These are phyloP conservation scores for Hypholoma sublateritium DNA, from an alignment of 768 basidiomycete species.

Conservation along the genomic window DNA sequence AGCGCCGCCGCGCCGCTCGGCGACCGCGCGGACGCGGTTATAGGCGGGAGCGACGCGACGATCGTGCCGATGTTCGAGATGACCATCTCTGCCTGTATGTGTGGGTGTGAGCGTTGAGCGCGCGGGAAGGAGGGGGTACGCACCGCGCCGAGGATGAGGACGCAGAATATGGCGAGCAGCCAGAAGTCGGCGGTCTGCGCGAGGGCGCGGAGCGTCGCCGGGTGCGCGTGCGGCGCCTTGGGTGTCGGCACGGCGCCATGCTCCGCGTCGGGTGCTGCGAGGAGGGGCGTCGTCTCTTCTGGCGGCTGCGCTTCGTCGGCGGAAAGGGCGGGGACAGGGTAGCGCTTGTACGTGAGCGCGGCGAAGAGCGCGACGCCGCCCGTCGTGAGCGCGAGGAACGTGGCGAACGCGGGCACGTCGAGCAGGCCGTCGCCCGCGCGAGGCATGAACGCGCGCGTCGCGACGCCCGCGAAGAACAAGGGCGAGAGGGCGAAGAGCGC, in stretches of 20 bases:
- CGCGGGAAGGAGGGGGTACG: slow-evolving; percentile 26
- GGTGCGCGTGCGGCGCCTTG: neutral
- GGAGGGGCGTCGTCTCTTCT: slow-evolving; percentile 19
- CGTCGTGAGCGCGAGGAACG: slow-evolving; percentile 55
- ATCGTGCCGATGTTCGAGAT: slow-evolving; percentile 83
- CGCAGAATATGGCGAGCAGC: slow-evolving; percentile 51
- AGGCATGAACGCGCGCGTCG: slow-evolving; percentile 59
- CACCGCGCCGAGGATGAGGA: slow-evolving; percentile 68
- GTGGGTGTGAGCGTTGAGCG: neutral
- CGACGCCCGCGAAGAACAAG: slow-evolving; percentile 65
- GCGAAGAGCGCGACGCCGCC: slow-evolving; percentile 56
- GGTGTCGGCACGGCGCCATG: neutral
- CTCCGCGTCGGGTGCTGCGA: slow-evolving; percentile 1
- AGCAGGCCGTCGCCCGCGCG: slow-evolving; percentile 36
- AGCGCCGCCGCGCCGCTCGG: slow-evolving; percentile 44
- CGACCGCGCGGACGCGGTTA: slow-evolving; percentile 15
- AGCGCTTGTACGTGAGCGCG: slow-evolving; percentile 38
- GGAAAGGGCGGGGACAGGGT: slow-evolving; percentile 1
- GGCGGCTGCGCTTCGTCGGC: neutral
- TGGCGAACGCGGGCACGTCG: slow-evolving; percentile 47
- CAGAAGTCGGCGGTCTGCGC: slow-evolving; percentile 62
- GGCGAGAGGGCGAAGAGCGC: slow-evolving; percentile 84
- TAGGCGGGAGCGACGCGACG: slow-evolving; percentile 57
- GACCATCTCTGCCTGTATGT: slow-evolving; percentile 70
- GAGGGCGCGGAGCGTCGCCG: slow-evolving; percentile 37